Conservation (phyloP, 208 protist genomes). For the Plasmodiophora brassicae region DNA sequence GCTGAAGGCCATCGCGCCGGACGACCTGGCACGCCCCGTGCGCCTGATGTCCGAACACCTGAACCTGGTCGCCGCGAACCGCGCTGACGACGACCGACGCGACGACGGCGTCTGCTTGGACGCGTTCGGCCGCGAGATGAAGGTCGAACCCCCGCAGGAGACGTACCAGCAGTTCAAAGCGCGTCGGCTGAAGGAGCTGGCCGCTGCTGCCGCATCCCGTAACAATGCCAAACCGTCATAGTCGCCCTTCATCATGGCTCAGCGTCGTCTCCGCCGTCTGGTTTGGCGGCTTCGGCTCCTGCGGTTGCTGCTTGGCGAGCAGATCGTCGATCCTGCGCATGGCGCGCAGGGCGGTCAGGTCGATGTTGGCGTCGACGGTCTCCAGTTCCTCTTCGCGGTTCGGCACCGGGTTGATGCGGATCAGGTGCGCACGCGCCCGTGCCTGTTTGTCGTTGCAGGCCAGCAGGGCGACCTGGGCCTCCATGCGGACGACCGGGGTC, state of each 20-base stretch:
- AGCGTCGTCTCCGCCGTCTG: too few species aligned
- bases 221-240: too few species aligned
- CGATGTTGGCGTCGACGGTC: too few species aligned
- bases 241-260: too few species aligned
- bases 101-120: background rate
- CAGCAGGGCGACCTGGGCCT: background rate
- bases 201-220: too few species aligned
- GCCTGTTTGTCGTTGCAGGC: background rate
- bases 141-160: background rate
- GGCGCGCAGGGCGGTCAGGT: too few species aligned
- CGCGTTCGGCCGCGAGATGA: background rate
- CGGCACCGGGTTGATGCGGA: background rate
- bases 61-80: background rate
- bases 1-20: background rate
- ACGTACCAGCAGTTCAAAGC: conserved; percentile 27
- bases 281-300: too few species aligned
- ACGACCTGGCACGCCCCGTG: background rate
- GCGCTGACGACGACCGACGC: background rate
- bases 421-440: background rate
- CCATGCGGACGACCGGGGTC: background rate
- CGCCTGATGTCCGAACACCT: background rate
- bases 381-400: too few species aligned
- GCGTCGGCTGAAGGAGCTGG: background rate
- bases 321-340: too few species aligned
- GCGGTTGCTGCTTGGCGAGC: too few species aligned